A percentile compares a stretch with the other conserved stretches of the same genome.
Conservation (phyloP, 176 grass and related monocot genomes). For the Oryza australiensis region DNA sequence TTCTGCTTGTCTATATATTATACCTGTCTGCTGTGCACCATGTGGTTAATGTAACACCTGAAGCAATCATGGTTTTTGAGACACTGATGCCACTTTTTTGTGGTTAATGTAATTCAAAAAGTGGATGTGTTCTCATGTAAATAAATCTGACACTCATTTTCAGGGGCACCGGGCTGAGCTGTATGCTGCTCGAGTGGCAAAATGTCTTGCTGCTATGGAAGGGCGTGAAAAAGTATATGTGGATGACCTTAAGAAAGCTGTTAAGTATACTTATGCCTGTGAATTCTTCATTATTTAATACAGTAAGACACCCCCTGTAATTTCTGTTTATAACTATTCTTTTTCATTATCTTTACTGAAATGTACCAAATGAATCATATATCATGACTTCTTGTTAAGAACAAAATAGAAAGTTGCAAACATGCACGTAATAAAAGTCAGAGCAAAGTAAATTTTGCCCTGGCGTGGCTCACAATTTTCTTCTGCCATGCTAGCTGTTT, state of each 20-base stretch:
- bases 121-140: slow-evolving; percentile 2
- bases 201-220: slow-evolving; percentile 97
- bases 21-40: slow-evolving; percentile 1
- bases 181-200: slow-evolving; percentile 97
- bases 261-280: slow-evolving; percentile 51
- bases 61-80: background rate
- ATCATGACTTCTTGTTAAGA: background rate
- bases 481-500: slow-evolving; percentile 12
- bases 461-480: slow-evolving; percentile 8
- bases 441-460: background rate
- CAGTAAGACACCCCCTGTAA: slow-evolving; percentile 6
- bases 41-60: background rate
- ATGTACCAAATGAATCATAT: slow-evolving; percentile 14
- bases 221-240: slow-evolving; percentile 96
- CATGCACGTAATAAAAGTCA: background rate
- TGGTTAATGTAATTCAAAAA: background rate
- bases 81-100: slow-evolving; percentile 20
- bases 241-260: slow-evolving; percentile 99
- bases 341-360: slow-evolving; percentile 29
- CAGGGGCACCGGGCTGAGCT: slow-evolving; percentile 97
- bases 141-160: slow-evolving; percentile 26
- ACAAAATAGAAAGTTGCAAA: slow-evolving; percentile 1
- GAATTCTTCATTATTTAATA: slow-evolving; percentile 29
- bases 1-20: slow-evolving; percentile 22
- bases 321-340: slow-evolving; percentile 17